Evolutionary conservation across 441 rosid species (phyloP).

Genomic region (Erodium moschatum): DNA sequence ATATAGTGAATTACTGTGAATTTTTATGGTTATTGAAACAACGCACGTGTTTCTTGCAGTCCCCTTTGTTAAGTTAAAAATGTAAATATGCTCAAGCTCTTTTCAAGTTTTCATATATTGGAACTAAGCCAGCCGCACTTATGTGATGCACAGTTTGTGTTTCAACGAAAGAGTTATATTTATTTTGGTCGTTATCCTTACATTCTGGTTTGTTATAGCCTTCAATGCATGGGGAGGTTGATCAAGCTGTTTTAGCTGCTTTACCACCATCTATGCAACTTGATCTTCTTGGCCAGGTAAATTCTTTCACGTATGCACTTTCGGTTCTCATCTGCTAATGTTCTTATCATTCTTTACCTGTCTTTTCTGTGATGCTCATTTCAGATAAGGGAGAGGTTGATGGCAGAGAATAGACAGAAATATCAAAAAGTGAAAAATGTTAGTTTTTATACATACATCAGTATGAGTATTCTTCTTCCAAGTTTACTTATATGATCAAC

Average conservation of each 20-base stretch:
- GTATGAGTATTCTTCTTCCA: too few species aligned
- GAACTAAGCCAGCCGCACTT: neutral
- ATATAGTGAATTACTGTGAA: neutral
- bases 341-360: constrained; percentile 17
- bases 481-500: too few species aligned
- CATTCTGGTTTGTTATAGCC: constrained; percentile 38
- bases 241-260: constrained; percentile 84
- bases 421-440: constrained; percentile 98
- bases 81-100: neutral
- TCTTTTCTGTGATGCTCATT: constrained; percentile 17
- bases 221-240: constrained; percentile 56
- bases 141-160: neutral
- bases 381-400: constrained; percentile 91
- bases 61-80: neutral
- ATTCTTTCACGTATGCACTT: constrained; percentile 12
- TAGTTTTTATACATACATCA: constrained; percentile 16
- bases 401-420: constrained; percentile 93
- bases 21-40: neutral
- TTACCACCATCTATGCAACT: constrained; percentile 97
- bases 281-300: constrained; percentile 89
- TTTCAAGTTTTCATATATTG: neutral
- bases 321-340: constrained; percentile 12
- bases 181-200: constrained; percentile 4
- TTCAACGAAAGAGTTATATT: neutral
- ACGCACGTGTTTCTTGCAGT: neutral